phyloP scores from a whole-genome alignment of 768 basidiomycete genomes.

The Sarcomyxa edulis region DNA sequence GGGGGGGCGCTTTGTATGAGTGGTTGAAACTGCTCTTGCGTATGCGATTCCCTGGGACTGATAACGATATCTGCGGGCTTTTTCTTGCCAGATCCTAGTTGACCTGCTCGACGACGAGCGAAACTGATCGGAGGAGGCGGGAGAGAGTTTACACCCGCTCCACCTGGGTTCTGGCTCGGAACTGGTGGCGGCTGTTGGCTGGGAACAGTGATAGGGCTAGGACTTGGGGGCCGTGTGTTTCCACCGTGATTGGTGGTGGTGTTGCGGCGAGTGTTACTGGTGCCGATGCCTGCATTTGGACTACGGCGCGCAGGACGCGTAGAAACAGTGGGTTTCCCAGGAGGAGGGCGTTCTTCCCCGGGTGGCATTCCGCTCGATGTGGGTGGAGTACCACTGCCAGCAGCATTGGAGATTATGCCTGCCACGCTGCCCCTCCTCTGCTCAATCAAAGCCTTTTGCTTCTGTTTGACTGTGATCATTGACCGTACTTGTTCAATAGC shows the following conservation, averaged over 20 bases:
- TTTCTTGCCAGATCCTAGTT: conserved; percentile 51
- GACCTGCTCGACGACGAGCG: conserved; percentile 66
- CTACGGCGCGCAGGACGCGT: conserved; percentile 30
- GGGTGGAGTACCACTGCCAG: conserved; percentile 20
- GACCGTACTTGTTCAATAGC: conserved; percentile 61
- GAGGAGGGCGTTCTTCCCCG: conserved; percentile 18
- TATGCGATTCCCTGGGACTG: conserved; percentile 57
- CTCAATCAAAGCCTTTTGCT: conserved; percentile 67
- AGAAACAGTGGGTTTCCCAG: conserved; percentile 15
- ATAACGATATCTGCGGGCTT: conserved; percentile 81
- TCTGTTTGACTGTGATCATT: conserved; percentile 59
- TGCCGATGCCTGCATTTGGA: conserved; percentile 22
- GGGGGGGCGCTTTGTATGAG: conserved; percentile 77
- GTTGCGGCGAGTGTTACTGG: conserved; percentile 21
- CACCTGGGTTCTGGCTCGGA: conserved; percentile 17
- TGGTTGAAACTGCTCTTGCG: conserved; percentile 52
- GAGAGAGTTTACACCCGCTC: conserved; percentile 37
- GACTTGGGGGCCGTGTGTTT: conserved; percentile 27
- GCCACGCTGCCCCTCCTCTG: conserved; percentile 61
- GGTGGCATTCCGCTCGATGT: conserved; percentile 22
- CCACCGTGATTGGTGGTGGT: conserved; percentile 11
- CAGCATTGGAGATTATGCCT: conserved; percentile 29
- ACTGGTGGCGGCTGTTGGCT: conserved; percentile 18
- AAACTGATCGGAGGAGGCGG: conserved; percentile 75
- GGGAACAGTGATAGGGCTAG: conserved; percentile 20